These are phyloP conservation scores for Fraxinus nigra DNA, from an alignment of 305 asterid genomes.

Conservation along the genomic window DNA sequence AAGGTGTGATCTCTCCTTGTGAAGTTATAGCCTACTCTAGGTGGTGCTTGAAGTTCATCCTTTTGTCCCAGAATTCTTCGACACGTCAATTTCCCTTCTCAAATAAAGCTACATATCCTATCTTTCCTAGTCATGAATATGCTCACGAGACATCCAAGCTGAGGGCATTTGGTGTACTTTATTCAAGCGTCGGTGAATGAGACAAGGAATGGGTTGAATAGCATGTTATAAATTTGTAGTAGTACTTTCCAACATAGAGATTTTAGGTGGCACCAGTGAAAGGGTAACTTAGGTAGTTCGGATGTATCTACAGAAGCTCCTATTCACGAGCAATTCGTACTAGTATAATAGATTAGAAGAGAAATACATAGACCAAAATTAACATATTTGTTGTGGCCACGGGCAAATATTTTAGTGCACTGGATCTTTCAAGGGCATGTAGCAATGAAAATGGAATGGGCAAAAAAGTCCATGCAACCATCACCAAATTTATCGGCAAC, in stretches of 20 bases:
- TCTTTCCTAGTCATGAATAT: neutral
- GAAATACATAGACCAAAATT: neutral
- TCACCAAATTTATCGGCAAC: neutral
- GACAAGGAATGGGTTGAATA: neutral
- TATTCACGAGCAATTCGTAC: neutral
- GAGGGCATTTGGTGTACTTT: neutral
- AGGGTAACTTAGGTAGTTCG: neutral
- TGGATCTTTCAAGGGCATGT: neutral
- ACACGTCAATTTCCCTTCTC: neutral
- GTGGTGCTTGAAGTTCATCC: neutral
- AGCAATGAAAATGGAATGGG: neutral
- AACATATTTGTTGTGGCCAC: neutral
- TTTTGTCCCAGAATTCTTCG: neutral
- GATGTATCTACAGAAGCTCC: neutral
- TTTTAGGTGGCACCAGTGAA: neutral
- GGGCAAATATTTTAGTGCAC: neutral
- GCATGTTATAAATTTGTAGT: neutral
- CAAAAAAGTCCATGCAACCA: neutral
- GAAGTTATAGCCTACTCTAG: neutral
- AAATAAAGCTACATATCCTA: neutral
- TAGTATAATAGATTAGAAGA: neutral
- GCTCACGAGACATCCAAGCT: neutral
- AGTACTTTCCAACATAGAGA: neutral
- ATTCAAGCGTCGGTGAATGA: neutral
- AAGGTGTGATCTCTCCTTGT: neutral